Evolutionary conservation across 805 yeast genomes (phyloP).

Genomic region (Zygosaccharomyces kombuchaensis): DNA sequence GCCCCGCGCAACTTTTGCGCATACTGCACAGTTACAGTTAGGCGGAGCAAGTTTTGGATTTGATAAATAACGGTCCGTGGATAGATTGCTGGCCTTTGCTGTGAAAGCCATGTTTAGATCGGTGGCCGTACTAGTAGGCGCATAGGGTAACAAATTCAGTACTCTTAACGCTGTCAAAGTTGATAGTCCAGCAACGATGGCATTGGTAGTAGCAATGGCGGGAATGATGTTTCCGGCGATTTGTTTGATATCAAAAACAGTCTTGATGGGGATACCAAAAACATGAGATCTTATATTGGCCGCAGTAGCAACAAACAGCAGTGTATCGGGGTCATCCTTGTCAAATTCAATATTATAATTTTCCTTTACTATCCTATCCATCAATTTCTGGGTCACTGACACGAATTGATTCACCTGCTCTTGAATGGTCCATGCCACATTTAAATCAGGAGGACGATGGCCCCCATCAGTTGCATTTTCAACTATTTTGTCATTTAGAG

Average conservation of each 20-base stretch:
- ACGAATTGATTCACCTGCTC: slow-evolving; percentile 62
- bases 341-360: slow-evolving; percentile 59
- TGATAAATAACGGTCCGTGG: slow-evolving; percentile 53
- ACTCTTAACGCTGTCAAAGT: slow-evolving; percentile 66
- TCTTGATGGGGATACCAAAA: slow-evolving; percentile 64
- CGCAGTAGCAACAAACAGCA: slow-evolving; percentile 81
- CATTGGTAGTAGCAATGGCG: slow-evolving; percentile 97
- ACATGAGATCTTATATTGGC: slow-evolving; percentile 71
- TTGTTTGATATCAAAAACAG: slow-evolving; percentile 84
- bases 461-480: slow-evolving; percentile 10
- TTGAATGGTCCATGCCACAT: slow-evolving; percentile 52
- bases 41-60: slow-evolving; percentile 59
- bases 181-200: slow-evolving; percentile 87
- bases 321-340: slow-evolving; percentile 90
- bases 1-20: slow-evolving; percentile 51
- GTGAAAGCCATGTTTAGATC: slow-evolving; percentile 46
- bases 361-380: slow-evolving; percentile 42
- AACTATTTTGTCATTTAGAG: slow-evolving; percentile 41
- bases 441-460: slow-evolving; percentile 26
- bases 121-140: slow-evolving; percentile 36
- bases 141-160: slow-evolving; percentile 35
- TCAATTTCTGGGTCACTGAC: slow-evolving; percentile 46
- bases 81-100: slow-evolving; percentile 43
- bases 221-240: slow-evolving; percentile 98
- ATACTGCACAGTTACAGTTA: slow-evolving; percentile 67